Base-by-base conservation (phyloP, 2,329 filamentous ascomycete species). In the Purpureocillium takamizusanense region DNA sequence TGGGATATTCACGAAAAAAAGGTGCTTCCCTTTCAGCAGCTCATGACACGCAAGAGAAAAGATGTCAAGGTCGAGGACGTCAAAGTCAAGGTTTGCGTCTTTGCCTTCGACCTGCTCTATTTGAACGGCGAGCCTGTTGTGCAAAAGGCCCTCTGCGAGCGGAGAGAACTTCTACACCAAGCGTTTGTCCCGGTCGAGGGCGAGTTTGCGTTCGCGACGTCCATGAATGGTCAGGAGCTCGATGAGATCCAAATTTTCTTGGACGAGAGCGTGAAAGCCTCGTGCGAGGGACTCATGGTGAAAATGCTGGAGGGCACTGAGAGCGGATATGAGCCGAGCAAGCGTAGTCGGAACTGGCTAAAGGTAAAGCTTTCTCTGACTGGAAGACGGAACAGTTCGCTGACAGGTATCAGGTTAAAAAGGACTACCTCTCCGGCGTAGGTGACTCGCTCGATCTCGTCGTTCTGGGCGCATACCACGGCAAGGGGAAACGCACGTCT, bases 21-120 rank as follows among this genome's bases (percentile, higher is more conserved):
- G 60, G 86, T 98, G 12, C 62, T 98, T 30, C 92, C 92, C 1
- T 98, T 98, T 69, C 92, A 98, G 60, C 88, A 95, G 57, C 74
- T 98, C 33, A 97, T 97, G 92, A 97, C 92, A 12, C 77, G 92
- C 39, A 98, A 98, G 68, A 83, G 86, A 59, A 98, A 97, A 65
- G 90, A 97, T 51, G 92, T 97, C 54, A 95, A 94, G 60, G 72
- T 86, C 7, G 89, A 95, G 55, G 90, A 97, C 50, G 84, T 97
- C 44, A 95, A 94, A 57, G 83, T 97, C 63, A 92, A 94, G 59
- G 90, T 97, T 33, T 97, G 89, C 60, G 87, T 97, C 9, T 97
- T 95, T 60, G 92, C 90, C 3, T 97, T 97, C 59, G 92, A 97
- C 56, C 66, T 98, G 39, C 72, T 98, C 9, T 98, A 92, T 60